A percentile compares a stretch with the other conserved stretches of the same genome.
phyloP scores from a whole-genome alignment of 768 basidiomycete genomes.

The Termitomyces sp. region DNA sequence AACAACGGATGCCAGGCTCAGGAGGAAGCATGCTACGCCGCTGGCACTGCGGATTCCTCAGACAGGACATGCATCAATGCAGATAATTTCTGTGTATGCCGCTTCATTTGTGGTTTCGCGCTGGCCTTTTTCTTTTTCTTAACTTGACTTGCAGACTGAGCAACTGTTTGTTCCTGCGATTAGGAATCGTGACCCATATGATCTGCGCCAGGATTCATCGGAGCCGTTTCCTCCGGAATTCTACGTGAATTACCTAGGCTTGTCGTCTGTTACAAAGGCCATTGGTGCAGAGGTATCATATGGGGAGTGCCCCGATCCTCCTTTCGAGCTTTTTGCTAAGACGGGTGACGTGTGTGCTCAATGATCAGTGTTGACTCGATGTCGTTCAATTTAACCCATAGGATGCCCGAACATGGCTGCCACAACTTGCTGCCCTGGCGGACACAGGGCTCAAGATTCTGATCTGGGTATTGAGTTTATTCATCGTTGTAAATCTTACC shows the following conservation, averaged over 20 bases:
- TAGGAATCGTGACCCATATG: constrained; percentile 49
- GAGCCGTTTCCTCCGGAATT: constrained; percentile 55
- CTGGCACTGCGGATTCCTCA: constrained; percentile 42
- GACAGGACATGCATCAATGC: constrained; percentile 49
- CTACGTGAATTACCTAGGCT: constrained; percentile 46
- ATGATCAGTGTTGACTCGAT: constrained; percentile 30
- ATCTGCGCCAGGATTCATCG: constrained; percentile 53
- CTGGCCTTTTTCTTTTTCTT: not conserved
- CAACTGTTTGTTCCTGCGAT: constrained; percentile 50
- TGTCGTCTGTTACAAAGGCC: constrained; percentile 25
- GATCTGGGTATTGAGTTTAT: constrained; percentile 37
- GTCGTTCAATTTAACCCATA: constrained; percentile 11
- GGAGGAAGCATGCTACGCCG: constrained; percentile 54
- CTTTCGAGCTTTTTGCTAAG: constrained; percentile 33
- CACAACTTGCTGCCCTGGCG: constrained; percentile 43
- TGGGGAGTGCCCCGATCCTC: constrained; percentile 43
- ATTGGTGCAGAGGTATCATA: constrained; percentile 47
- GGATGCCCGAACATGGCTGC: constrained; percentile 54
- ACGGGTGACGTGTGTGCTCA: constrained; percentile 52
- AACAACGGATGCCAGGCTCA: constrained; percentile 51
- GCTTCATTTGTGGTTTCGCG: not conserved
- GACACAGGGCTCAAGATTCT: constrained; percentile 38
- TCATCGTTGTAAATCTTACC: constrained; percentile 3
- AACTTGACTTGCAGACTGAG: constrained; percentile 26
- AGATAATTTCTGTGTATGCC: constrained; percentile 52